Percentiles rank a stretch among this genome's conserved stretches.
Conservation (phyloP, 2,329 filamentous ascomycete species). For the Bipolaris gigantea region DNA sequence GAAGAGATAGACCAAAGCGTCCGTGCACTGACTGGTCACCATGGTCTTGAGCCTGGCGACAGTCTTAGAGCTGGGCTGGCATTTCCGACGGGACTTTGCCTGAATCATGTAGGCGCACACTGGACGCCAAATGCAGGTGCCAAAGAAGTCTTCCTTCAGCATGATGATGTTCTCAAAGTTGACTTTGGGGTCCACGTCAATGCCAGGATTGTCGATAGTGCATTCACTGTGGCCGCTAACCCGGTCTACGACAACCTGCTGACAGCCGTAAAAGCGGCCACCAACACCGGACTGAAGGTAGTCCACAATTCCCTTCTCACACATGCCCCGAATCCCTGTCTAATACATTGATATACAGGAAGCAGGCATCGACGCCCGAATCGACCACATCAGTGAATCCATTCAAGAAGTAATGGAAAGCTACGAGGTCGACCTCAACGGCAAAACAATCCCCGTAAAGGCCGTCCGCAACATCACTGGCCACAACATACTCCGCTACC, state of each 20-base stretch:
- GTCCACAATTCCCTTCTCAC: background rate
- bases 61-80: slow-evolving; percentile 77
- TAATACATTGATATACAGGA: slow-evolving; percentile 53
- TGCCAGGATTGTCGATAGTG: slow-evolving; percentile 70
- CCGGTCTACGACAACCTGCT: slow-evolving; percentile 68
- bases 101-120: slow-evolving; percentile 83
- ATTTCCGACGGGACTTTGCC: slow-evolving; percentile 79
- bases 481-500: slow-evolving; percentile 88
- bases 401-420: slow-evolving; percentile 94
- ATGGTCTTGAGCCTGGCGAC: slow-evolving; percentile 74
- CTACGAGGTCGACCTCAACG: slow-evolving; percentile 80
- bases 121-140: slow-evolving; percentile 85
- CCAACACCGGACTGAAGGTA: slow-evolving; percentile 74
- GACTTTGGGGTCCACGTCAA: slow-evolving; percentile 73
- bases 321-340: background rate
- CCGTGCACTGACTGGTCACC: slow-evolving; percentile 72
- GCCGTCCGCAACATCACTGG: slow-evolving; percentile 82
- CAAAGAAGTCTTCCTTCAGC: slow-evolving; percentile 71
- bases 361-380: slow-evolving; percentile 86
- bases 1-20: slow-evolving; percentile 82
- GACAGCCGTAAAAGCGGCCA: slow-evolving; percentile 66
- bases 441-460: slow-evolving; percentile 76
- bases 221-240: slow-evolving; percentile 69
- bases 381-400: slow-evolving; percentile 78
- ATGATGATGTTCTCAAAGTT: slow-evolving; percentile 74